Evolutionary conservation across 805 yeast genomes (phyloP).

Genomic region (Candida tammaniensis): DNA sequence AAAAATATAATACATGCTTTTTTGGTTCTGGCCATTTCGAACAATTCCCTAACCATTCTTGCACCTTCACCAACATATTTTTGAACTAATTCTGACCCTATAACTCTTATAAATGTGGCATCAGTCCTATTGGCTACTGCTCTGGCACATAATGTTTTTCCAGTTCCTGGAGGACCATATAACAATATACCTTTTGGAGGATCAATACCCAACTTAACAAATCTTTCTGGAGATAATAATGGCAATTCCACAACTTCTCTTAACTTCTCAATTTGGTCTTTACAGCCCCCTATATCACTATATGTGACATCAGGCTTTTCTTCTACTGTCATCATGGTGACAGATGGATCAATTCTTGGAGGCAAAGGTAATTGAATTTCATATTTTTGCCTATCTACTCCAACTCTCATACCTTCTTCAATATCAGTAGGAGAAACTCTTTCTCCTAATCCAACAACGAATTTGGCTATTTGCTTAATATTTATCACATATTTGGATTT

Average conservation of each 20-base stretch:
- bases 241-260: conserved; percentile 97
- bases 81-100: conserved; percentile 97
- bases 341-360: conserved; percentile 96
- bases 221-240: conserved; percentile 90
- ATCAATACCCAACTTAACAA: conserved; percentile 94
- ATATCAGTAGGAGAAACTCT: conserved; percentile 97
- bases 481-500: conserved; percentile 92
- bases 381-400: conserved; percentile 96
- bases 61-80: conserved; percentile 99
- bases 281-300: conserved; percentile 97
- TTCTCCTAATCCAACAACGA: conserved; percentile 95
- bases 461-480: conserved; percentile 94
- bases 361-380: conserved; percentile 97
- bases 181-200: conserved; percentile 97
- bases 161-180: conserved; percentile 99
- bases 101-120: conserved; percentile 96
- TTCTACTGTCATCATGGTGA: conserved; percentile 99
- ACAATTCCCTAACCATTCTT: conserved; percentile 97
- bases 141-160: conserved; percentile 96
- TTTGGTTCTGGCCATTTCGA: conserved; percentile 98
- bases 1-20: conserved; percentile 97
- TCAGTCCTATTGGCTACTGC: conserved; percentile 99
- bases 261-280: conserved; percentile 94
- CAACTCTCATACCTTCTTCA: conserved; percentile 99
- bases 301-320: conserved; percentile 99